A percentile compares a stretch with the other conserved stretches of the same genome.
Conservation (phyloP, 306 rosid species). For the Macrotyloma uniflorum region DNA sequence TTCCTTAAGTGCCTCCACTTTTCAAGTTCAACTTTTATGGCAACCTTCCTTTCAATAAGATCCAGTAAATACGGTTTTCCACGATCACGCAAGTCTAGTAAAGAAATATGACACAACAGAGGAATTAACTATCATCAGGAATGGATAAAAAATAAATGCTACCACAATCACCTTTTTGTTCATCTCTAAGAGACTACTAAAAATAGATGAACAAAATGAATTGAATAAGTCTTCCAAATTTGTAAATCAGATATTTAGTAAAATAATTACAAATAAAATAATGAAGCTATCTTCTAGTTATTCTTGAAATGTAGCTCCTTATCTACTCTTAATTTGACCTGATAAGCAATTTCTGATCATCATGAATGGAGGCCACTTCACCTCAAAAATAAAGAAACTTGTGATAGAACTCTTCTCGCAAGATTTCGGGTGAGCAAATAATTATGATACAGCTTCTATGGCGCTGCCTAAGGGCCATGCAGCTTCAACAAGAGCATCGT, state of each 20-base stretch:
- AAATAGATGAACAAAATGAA: constrained; percentile 30
- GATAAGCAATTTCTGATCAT: constrained; percentile 15
- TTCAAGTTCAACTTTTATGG: neutral
- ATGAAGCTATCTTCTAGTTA: constrained; percentile 38
- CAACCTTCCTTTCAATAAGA: neutral
- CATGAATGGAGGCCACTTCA: constrained; percentile 29
- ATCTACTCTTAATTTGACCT: constrained; percentile 16
- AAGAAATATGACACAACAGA: neutral
- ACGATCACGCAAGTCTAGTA: neutral
- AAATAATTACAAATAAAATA: constrained; percentile 40
- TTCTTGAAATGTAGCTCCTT: constrained; percentile 21
- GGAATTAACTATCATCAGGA: constrained; percentile 10
- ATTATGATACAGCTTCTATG: constrained; percentile 83
- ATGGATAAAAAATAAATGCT: constrained; percentile 18
- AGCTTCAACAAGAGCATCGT: constrained; percentile 78
- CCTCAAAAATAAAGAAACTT: constrained; percentile 5
- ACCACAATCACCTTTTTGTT: constrained; percentile 22
- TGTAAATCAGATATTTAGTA: neutral
- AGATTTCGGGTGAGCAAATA: constrained; percentile 27
- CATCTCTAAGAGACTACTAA: constrained; percentile 25
- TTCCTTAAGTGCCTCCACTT: neutral
- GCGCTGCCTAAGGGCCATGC: constrained; percentile 99
- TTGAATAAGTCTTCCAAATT: constrained; percentile 22
- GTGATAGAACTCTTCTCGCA: neutral
- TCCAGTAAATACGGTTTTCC: neutral